Conservation (phyloP, 129 eudicot species). For the Tagetes erecta region DNA sequence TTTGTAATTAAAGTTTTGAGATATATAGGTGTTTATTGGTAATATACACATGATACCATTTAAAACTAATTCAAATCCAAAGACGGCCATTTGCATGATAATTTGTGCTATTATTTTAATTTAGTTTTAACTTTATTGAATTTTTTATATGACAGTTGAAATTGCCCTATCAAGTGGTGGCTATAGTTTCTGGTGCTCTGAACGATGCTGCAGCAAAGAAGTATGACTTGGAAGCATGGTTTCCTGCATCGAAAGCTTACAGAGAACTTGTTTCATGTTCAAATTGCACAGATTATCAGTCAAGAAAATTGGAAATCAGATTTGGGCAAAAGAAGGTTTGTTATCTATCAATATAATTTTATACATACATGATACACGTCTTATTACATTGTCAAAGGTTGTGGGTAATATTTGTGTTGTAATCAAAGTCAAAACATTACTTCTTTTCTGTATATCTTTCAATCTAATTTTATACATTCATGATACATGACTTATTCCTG, state of each 20-base stretch:
- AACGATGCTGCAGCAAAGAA: constrained; percentile 97
- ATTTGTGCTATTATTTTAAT: neutral
- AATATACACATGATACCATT: neutral
- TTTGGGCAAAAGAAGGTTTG: constrained; percentile 88
- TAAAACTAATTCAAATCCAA: neutral
- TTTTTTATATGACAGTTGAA: constrained; percentile 56
- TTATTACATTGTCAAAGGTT: neutral
- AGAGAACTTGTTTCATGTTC: constrained; percentile 98
- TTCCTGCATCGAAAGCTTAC: constrained; percentile 75
- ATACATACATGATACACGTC: neutral
- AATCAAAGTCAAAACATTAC: neutral
- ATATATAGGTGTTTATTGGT: neutral
- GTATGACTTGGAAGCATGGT: constrained; percentile 96
- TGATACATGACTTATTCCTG: neutral
- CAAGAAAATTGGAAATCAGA: constrained; percentile 79
- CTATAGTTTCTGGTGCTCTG: constrained; percentile 90
- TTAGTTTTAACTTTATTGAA: neutral
- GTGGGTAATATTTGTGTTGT: neutral
- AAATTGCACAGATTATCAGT: constrained; percentile 91
- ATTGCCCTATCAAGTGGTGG: constrained; percentile 75
- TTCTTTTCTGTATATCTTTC: neutral
- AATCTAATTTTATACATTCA: too few species aligned
- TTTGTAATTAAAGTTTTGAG: neutral
- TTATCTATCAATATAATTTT: neutral
- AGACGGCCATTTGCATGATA: neutral